Conservation (phyloP, 331 rosid genomes). For the Malus hybrid region DNA sequence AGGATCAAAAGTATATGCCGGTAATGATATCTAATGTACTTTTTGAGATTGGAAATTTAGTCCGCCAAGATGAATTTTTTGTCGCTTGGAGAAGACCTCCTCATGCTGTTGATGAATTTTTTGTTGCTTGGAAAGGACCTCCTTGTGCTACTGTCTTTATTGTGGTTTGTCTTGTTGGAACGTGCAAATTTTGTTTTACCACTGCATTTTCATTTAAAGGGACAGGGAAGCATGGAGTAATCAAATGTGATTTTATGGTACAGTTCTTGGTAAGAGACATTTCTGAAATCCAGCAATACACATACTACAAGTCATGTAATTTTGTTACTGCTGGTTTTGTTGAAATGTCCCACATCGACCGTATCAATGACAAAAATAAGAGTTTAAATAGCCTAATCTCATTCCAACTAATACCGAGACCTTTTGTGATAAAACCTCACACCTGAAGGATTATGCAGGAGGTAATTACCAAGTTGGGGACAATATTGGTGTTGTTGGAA, state of each 20-base stretch:
- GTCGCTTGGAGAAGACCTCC: constrained; percentile 74
- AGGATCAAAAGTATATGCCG: constrained; percentile 37
- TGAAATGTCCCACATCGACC: too few relatives aligned
- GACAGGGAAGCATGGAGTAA: constrained; percentile 20
- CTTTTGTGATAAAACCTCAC: too few relatives aligned
- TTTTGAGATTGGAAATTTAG: constrained; percentile 67
- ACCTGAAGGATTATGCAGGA: too few relatives aligned
- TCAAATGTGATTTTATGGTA: constrained; percentile 75
- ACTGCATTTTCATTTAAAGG: constrained; percentile 53
- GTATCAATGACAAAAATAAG: too few relatives aligned
- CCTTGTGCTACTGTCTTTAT: constrained; percentile 18
- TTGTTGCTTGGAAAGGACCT: too few relatives aligned
- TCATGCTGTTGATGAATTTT: constrained; percentile 34
- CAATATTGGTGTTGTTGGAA: too few relatives aligned
- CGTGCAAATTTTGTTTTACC: constrained; percentile 68
- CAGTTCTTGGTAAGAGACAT: constrained; percentile 76
- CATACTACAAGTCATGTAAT: constrained; percentile 31
- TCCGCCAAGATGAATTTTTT: constrained; percentile 35
- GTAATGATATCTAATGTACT: constrained; percentile 52
- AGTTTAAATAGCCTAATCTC: too few relatives aligned
- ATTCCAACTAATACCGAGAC: too few relatives aligned
- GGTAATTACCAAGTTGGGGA: too few relatives aligned
- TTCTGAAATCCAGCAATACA: constrained; percentile 39
- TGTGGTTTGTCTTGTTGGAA: constrained; percentile 72
- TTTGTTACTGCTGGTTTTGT: constrained; percentile 34